These are phyloP conservation scores for Choanephora cucurbitarum DNA, from an alignment of 371 early-diverging fungal species.

Conservation along the genomic window DNA sequence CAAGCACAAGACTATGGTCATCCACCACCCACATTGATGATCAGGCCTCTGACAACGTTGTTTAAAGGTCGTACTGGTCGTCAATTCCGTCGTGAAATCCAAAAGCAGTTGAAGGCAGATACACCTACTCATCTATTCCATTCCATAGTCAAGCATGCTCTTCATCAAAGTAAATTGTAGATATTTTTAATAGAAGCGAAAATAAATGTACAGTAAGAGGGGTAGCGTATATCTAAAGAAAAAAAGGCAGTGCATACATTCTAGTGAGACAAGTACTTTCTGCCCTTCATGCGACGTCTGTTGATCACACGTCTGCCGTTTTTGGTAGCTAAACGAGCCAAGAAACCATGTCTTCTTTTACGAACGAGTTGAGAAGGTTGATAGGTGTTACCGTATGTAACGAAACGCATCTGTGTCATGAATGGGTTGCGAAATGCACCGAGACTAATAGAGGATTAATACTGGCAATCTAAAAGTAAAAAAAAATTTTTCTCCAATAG, in stretches of 20 bases:
- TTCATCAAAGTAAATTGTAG: constrained; percentile 13
- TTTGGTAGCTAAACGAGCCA: constrained; percentile 77
- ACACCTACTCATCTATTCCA: constrained; percentile 15
- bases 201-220: constrained; percentile 11
- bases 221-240: neutral
- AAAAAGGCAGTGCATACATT: constrained; percentile 2
- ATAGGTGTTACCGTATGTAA: constrained; percentile 87
- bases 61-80: constrained; percentile 36
- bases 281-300: constrained; percentile 82
- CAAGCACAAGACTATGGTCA: constrained; percentile 15
- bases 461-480: neutral
- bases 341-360: constrained; percentile 92
- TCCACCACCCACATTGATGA: constrained; percentile 38
- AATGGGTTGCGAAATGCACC: constrained; percentile 22
- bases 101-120: constrained; percentile 20
- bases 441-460: constrained; percentile 11
- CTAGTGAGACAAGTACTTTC: constrained; percentile 83
- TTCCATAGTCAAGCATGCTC: constrained; percentile 18
- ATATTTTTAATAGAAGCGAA: neutral
- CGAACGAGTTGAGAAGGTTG: constrained; percentile 91
- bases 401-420: constrained; percentile 65
- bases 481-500: constrained; percentile 1
- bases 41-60: constrained; percentile 38
- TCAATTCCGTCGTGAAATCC: constrained; percentile 34
- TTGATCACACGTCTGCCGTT: constrained; percentile 78